Conservation (phyloP, 345 rosid species). For the Aethionema arabicum region DNA sequence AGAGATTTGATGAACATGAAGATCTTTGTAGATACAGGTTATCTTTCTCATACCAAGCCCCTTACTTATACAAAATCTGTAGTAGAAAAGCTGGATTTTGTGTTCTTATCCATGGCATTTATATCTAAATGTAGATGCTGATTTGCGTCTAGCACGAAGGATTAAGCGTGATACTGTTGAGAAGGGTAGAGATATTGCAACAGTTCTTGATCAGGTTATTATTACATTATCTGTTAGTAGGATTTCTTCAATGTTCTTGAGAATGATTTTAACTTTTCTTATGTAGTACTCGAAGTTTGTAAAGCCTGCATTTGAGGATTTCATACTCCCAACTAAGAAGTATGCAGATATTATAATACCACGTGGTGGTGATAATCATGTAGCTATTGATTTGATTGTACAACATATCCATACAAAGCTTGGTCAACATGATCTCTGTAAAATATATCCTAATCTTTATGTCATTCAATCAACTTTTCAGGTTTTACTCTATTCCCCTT, state of each 20-base stretch:
- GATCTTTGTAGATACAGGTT: conserved; percentile 95
- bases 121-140: conserved; percentile 81
- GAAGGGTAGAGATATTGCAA: conserved; percentile 79
- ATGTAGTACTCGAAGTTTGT: conserved; percentile 95
- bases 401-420: conserved; percentile 93
- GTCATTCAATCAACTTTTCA: conserved; percentile 94
- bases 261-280: conserved; percentile 14
- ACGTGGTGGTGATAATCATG: conserved; percentile 97
- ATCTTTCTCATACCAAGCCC: conserved; percentile 2
- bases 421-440: conserved; percentile 94
- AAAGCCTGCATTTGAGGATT: conserved; percentile 96
- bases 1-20: conserved; percentile 93
- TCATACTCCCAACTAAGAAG: conserved; percentile 94
- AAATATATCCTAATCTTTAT: conserved; percentile 84
- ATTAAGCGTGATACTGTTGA: conserved; percentile 89
- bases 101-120: conserved; percentile 11
- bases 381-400: conserved; percentile 91
- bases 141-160: conserved; percentile 96
- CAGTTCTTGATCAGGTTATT: conserved; percentile 87
- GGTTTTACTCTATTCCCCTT: conserved; percentile 41
- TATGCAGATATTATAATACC: conserved; percentile 94
- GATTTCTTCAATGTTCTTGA: background rate
- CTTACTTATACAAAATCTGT: background rate
- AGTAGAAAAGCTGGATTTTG: conserved; percentile 17
- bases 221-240: background rate